Base-by-base conservation (phyloP, 2,329 filamentous ascomycete genomes). In the Cercospora canescens region DNA sequence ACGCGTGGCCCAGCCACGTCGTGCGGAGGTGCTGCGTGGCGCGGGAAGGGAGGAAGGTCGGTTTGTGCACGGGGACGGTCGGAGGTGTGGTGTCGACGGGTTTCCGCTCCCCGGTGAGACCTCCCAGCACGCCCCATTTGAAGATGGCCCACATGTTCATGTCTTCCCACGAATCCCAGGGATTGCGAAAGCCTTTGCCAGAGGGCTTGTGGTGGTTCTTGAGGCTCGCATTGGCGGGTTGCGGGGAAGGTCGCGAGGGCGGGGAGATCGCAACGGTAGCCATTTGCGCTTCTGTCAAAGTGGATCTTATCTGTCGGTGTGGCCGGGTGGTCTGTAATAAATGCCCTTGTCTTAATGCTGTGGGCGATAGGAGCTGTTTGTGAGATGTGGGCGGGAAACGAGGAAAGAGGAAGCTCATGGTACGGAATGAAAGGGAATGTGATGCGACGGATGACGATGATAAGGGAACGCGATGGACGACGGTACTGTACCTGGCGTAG, bases 1-100 rank as follows among this genome's bases (percentile, higher is more conserved):
- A 97, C 3, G 94, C 94, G 78, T 98, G 94, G 37, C 94, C 94
- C 2, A 98, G 88, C 94, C 94, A 97, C 45, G 94, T 98, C 35
- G 94, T 92, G 62, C 93, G 88, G 26, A 98, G 85, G 45, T 86
- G 83, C 18, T 79, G 70, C 1, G 85, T 86, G 4, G 84, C 79
- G 62, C 91, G 87, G 14, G 81, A 81, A 1, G 87, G 79, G 9
- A 92, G 83, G 78, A 94, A 94, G 4, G 82, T 74, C 0, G 93
- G 91, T 67, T 85, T 86, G 63, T 84, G 85, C 18, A 94, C 87
- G 2, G 86, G 81, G 11, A 95, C 87, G 0, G 88, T 88, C 9
- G 89, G 87, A 26, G 86, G 85, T 9, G 85, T 85, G 7, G 88
- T 89, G 74, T 92, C 84, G 30, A 91, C 90, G 1, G 66, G 73